Evolutionary conservation across 225 moss, liverwort and hornwort genomes (phyloP), one percentile per base, ranked within the genome.

Genomic region (Polytrichum formosum): DNA sequence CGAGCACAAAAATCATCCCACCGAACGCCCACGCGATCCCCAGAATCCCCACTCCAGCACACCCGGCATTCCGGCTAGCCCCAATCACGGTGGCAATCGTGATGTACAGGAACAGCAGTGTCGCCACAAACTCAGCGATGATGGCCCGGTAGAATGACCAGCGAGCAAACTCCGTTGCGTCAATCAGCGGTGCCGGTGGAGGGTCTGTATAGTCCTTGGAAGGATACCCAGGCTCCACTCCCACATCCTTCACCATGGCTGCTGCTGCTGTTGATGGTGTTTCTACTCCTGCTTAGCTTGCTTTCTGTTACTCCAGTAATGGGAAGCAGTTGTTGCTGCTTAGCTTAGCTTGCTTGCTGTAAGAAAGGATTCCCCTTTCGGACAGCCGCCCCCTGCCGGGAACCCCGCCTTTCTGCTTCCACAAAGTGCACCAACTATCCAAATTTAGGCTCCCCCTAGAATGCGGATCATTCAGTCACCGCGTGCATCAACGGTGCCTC

Each of bases 1-100:
- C 85, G 20, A 85, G 85, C 53, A 85, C 85, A 63, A 85, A 85
- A 73, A 85, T 85, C 85, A 85, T 85, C 55, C 85, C 85, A 7
- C 85, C 85, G 7, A 79, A 78, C 0, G 81, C 26, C 85, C 85
- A 85, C 9, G 81, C 81, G n/a, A 59, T 63, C 54, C 85, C 85
- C 4, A 85, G 73, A 21, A 69, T 2, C 27, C 85, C 85, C 4
- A 85, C 81, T 6, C 85, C 81, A 0, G 8, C 71, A 74, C 85
- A 85, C 1, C 73, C 81, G 0, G 76, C 7, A 8, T 78, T 78
- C 5, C 53, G 60, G 33, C 72, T 69, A 22, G 78, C 74, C 23
- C 85, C 85, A 5, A 85, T 55, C 33, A 79, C 58, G 0, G 74
- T 74, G 25, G 81, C 74, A 7, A 85, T 28, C 4, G 78, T 78